Evolutionary conservation across 2,329 filamentous ascomycete species (phyloP).

Genomic region (Chlorencoelia australis): DNA sequence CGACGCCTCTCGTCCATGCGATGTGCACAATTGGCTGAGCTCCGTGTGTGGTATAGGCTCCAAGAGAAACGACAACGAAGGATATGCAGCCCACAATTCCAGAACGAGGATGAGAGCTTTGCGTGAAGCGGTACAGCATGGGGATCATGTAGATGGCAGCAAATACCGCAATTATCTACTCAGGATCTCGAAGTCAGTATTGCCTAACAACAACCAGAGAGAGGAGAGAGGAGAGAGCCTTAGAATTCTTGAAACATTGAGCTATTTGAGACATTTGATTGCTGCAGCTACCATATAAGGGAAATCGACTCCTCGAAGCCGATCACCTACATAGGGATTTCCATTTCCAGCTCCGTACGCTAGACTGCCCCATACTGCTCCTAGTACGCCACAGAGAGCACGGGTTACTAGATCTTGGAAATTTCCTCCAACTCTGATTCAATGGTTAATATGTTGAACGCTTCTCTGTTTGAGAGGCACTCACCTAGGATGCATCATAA

Average conservation of each 20-base stretch:
- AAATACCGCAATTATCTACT: constrained; percentile 44
- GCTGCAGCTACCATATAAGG: too few species aligned
- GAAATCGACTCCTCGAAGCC: too few species aligned
- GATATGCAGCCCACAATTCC: constrained; percentile 48
- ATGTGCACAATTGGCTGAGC: constrained; percentile 30
- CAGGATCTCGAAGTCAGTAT: too few species aligned
- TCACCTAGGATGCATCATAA: constrained; percentile 36
- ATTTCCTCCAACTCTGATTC: constrained; percentile 44
- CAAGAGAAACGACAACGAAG: constrained; percentile 44
- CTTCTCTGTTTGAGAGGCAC: constrained; percentile 6
- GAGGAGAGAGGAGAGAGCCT: too few species aligned
- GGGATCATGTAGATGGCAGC: constrained; percentile 47
- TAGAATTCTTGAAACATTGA: too few species aligned
- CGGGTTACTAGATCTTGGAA: constrained; percentile 46
- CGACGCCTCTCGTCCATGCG: constrained; percentile 38
- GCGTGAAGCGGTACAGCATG: constrained; percentile 47
- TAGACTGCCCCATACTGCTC: constrained; percentile 44
- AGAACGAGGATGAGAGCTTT: constrained; percentile 46
- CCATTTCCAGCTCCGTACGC: constrained; percentile 40
- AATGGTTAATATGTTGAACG: constrained; percentile 1
- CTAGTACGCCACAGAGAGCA: constrained; percentile 38
- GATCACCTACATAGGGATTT: constrained; percentile 46
- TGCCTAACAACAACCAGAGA: too few species aligned
- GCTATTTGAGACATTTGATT: too few species aligned
- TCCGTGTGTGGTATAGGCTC: constrained; percentile 22